Conservation (phyloP, 257 asterid species). For the Capsicum pubescens region DNA sequence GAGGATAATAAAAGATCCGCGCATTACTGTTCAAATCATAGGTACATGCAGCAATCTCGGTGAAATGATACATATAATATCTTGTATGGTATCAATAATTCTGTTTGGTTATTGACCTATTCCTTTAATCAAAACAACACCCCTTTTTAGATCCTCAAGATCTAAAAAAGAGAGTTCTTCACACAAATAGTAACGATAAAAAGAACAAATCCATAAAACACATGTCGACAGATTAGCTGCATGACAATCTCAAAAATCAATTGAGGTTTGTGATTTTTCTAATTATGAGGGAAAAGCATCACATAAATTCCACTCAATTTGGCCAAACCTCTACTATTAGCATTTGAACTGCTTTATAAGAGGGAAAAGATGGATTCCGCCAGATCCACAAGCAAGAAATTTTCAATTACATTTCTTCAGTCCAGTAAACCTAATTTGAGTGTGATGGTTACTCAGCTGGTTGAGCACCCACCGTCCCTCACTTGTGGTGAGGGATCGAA, state of each 20-base stretch:
- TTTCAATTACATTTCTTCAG: not conserved
- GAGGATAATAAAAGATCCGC: conserved; percentile 13
- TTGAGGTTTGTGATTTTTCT: not conserved
- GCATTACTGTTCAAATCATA: not conserved
- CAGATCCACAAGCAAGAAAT: not conserved
- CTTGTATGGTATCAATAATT: not conserved
- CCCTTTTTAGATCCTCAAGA: not conserved
- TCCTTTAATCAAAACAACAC: not conserved
- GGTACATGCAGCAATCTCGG: not conserved
- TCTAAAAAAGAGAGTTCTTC: not conserved
- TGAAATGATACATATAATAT: not conserved
- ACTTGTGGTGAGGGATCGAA: too few relatives aligned
- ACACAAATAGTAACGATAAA: not conserved
- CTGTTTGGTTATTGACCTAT: not conserved
- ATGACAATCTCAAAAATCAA: not conserved
- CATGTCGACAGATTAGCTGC: not conserved
- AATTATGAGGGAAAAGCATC: not conserved
- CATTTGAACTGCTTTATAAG: not conserved
- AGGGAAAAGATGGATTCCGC: not conserved
- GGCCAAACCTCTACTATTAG: not conserved
- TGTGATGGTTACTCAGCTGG: too few relatives aligned
- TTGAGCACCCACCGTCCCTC: too few relatives aligned
- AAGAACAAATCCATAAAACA: not conserved
- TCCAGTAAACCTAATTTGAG: not conserved
- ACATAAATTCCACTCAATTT: not conserved